Evolutionary conservation across 768 basidiomycete species (phyloP).

Genomic region (Porpolomopsis calyptriformis): DNA sequence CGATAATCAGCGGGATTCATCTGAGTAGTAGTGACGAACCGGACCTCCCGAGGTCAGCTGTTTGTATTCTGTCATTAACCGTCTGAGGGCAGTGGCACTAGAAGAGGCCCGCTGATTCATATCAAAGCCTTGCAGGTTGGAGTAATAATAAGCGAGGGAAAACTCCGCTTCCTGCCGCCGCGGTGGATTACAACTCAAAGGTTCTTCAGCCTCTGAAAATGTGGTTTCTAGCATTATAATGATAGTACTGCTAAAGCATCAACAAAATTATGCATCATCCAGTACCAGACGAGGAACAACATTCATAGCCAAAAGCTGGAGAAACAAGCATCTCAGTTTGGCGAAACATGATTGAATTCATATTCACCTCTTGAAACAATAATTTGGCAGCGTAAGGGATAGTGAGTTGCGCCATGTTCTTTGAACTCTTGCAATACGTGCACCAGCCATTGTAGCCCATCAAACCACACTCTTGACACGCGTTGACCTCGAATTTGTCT

Average conservation of each 20-base stretch:
- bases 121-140: too few relatives aligned
- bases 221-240: too few relatives aligned
- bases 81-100: slow-evolving; percentile 64
- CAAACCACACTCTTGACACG: slow-evolving; percentile 87
- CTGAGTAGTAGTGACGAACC: slow-evolving; percentile 1
- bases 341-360: neutral
- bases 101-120: slow-evolving; percentile 48
- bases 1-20: neutral
- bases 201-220: too few relatives aligned
- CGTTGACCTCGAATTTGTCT: slow-evolving; percentile 95
- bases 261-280: slow-evolving; percentile 49
- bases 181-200: too few relatives aligned
- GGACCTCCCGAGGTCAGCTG: slow-evolving; percentile 71
- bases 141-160: too few relatives aligned
- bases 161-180: too few relatives aligned
- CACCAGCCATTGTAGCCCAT: slow-evolving; percentile 97
- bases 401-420: slow-evolving; percentile 89
- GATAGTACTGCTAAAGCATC: too few relatives aligned
- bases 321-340: slow-evolving; percentile 4
- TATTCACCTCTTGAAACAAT: slow-evolving; percentile 75
- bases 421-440: slow-evolving; percentile 95
- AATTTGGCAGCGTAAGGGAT: slow-evolving; percentile 95
- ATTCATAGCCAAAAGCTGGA: slow-evolving; percentile 93
- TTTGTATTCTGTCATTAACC: slow-evolving; percentile 90
- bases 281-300: slow-evolving; percentile 82